phyloP scores from a whole-genome alignment of 164 flowering plant genomes.

The Hamamelis virginiana region DNA sequence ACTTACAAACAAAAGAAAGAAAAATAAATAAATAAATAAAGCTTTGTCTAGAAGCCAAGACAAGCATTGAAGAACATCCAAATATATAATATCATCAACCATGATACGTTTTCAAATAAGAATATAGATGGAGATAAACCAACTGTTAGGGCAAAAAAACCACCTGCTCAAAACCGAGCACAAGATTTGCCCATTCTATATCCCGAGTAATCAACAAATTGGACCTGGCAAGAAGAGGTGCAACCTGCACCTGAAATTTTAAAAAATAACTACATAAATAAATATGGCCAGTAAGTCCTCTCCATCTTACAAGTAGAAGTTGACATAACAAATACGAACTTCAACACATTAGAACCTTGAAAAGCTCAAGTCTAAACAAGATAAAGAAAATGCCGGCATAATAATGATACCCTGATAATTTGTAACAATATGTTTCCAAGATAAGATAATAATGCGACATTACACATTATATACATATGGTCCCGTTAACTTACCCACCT shows the following conservation, averaged over 20 bases:
- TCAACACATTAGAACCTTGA: not conserved
- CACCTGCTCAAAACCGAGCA: conserved; percentile 96
- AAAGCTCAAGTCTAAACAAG: not conserved
- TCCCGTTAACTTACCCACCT: too few relatives aligned
- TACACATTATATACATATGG: too few relatives aligned
- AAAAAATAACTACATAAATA: not conserved
- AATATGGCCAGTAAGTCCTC: not conserved
- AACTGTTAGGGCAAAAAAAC: not conserved
- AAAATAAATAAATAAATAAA: too few relatives aligned
- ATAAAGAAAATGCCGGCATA: not conserved
- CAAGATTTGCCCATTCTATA: conserved; percentile 97
- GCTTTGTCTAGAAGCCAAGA: too few relatives aligned
- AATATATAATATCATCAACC: too few relatives aligned
- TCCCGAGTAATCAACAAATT: conserved; percentile 87
- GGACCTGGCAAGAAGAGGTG: conserved; percentile 90
- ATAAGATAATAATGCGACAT: not conserved
- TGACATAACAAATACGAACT: not conserved
- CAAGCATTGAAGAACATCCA: too few relatives aligned
- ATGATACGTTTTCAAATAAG: too few relatives aligned
- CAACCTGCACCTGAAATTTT: conserved; percentile 52
- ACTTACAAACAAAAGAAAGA: too few relatives aligned
- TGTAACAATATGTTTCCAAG: not conserved
- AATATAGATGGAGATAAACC: not conserved
- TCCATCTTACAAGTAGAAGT: not conserved
- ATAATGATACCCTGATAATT: not conserved